Conservation (phyloP, 2,329 filamentous ascomycete genomes). For the Arthrobotrys iridis region DNA sequence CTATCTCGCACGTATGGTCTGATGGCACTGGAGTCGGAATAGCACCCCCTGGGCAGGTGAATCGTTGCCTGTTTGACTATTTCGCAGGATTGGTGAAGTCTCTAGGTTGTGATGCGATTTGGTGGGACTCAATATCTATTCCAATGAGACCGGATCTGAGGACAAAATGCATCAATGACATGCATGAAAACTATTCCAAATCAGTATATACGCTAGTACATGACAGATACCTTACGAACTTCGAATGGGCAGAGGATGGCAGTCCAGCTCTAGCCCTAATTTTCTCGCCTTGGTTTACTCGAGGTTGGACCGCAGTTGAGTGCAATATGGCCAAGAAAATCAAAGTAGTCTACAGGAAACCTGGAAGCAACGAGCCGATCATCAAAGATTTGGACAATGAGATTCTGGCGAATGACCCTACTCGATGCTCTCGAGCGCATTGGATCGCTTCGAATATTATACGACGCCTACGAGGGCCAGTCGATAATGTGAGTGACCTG, state of each 20-base stretch:
- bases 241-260: constrained; percentile 55
- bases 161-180: constrained; percentile 54
- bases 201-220: constrained; percentile 56
- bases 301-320: constrained; percentile 58
- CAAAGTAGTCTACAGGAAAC: constrained; percentile 40
- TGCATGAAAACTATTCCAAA: constrained; percentile 59
- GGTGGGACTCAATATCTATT: constrained; percentile 60
- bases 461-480: constrained; percentile 16
- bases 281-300: constrained; percentile 58
- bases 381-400: constrained; percentile 54
- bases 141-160: constrained; percentile 53
- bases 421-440: constrained; percentile 31
- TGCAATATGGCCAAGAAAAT: constrained; percentile 54
- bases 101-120: constrained; percentile 57
- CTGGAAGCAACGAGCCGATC: not conserved
- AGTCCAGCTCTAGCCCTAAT: constrained; percentile 56
- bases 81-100: constrained; percentile 54
- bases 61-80: constrained; percentile 58
- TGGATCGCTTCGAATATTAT: constrained; percentile 44
- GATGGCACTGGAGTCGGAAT: constrained; percentile 59
- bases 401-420: constrained; percentile 30
- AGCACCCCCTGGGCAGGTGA: constrained; percentile 56
- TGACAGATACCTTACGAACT: constrained; percentile 48
- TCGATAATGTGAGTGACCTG: constrained; percentile 54
- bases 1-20: constrained; percentile 60